A percentile compares a stretch with the other conserved stretches of the same genome.
phyloP scores from a whole-genome alignment of 2,329 filamentous ascomycete genomes.

The Pseudogymnoascus sp. region DNA sequence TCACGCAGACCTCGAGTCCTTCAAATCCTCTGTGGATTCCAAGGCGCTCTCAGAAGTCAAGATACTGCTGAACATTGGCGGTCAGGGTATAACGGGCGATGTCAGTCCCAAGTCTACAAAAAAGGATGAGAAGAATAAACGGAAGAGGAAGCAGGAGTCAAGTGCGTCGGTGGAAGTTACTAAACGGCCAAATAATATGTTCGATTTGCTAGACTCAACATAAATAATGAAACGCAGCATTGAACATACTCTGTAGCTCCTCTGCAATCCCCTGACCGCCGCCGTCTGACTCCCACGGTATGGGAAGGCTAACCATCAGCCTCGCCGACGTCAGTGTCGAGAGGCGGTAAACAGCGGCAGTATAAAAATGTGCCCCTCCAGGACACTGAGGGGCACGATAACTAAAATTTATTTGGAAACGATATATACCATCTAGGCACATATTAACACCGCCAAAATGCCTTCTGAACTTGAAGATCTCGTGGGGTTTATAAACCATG shows the following conservation, averaged over 20 bases:
- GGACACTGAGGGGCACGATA: not conserved
- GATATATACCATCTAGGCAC: not conserved
- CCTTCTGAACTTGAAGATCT: slow-evolving; percentile 76
- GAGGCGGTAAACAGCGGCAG: slow-evolving; percentile 1
- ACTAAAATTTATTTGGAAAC: not conserved
- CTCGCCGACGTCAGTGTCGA: slow-evolving; percentile 1
- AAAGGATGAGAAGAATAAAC: slow-evolving; percentile 5
- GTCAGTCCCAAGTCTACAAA: not conserved
- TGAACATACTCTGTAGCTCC: not conserved
- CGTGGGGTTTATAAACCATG: slow-evolving; percentile 87
- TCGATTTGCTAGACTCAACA: not conserved
- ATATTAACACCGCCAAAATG: slow-evolving; percentile 41
- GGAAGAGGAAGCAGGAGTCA: not conserved
- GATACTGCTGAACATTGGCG: not conserved
- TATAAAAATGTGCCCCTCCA: slow-evolving; percentile 8
- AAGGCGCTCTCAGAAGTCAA: not conserved
- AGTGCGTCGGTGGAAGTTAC: not conserved
- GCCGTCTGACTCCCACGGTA: not conserved
- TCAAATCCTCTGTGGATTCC: not conserved
- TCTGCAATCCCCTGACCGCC: not conserved
- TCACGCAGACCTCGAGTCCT: not conserved
- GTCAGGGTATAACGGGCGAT: not conserved
- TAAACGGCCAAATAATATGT: slow-evolving; percentile 6
- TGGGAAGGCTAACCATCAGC: not conserved
- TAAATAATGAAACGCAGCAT: not conserved